phyloP scores from a whole-genome alignment of 2,329 filamentous ascomycete genomes.

The Epichloe bromicola region DNA sequence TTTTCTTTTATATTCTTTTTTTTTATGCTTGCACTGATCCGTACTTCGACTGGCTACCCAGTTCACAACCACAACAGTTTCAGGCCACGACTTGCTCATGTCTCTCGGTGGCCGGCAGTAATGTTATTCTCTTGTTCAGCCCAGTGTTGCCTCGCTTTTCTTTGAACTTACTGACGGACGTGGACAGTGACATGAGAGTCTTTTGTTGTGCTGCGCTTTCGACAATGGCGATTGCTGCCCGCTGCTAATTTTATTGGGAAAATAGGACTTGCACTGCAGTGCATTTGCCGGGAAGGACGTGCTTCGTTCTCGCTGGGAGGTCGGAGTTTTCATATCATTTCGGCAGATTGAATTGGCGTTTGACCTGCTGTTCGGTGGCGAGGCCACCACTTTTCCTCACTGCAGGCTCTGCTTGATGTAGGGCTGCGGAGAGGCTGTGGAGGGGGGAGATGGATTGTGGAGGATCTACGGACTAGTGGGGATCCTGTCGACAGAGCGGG shows the following conservation, averaged over 20 bases:
- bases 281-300: background rate
- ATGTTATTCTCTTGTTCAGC: background rate
- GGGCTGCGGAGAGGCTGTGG: constrained; percentile 34
- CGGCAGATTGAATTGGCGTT: background rate
- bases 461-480: too few species aligned
- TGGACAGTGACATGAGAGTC: constrained; percentile 15
- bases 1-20: too few species aligned
- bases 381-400: constrained; percentile 36
- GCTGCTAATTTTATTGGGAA: too few species aligned
- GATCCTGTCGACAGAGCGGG: too few species aligned
- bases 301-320: background rate
- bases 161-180: constrained; percentile 17
- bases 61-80: background rate
- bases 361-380: constrained; percentile 4
- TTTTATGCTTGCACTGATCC: too few species aligned
- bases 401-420: constrained; percentile 32
- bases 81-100: background rate
- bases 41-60: background rate
- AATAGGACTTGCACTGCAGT: background rate
- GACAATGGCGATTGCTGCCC: too few species aligned
- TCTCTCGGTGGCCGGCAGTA: background rate
- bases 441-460: too few species aligned
- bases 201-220: background rate
- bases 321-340: background rate
- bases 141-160: background rate